Evolutionary conservation across 2,329 filamentous ascomycete species (phyloP).

Genomic region (Claviceps pusilla): DNA sequence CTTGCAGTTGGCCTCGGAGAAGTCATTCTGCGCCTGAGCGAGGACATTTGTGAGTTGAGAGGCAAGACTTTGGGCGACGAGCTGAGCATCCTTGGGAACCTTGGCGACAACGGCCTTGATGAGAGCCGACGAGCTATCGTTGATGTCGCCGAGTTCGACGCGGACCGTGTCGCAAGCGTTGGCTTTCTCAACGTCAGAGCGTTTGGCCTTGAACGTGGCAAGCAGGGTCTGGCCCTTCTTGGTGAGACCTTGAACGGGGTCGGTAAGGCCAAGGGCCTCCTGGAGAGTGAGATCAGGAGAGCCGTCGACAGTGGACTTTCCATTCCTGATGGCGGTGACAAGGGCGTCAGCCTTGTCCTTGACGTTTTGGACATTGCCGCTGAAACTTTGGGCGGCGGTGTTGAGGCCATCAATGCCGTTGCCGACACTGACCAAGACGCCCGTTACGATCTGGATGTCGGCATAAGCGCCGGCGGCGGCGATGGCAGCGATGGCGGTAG

Average conservation of each 20-base stretch:
- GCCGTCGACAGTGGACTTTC: constrained; percentile 7
- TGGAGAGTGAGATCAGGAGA: constrained; percentile 6
- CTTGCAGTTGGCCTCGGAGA: constrained; percentile 17
- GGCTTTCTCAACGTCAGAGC: constrained; percentile 14
- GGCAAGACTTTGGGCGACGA: constrained; percentile 14
- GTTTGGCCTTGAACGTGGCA: constrained; percentile 13
- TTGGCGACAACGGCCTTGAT: constrained; percentile 17
- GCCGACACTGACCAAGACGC: constrained; percentile 5
- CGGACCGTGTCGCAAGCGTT: constrained; percentile 14
- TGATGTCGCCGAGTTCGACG: constrained; percentile 12
- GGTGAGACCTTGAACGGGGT: constrained; percentile 11
- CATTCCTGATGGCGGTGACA: constrained; percentile 8
- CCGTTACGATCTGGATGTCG: constrained; percentile 6
- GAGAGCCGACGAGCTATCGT: constrained; percentile 12
- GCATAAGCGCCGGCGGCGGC: constrained; percentile 7
- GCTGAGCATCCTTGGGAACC: constrained; percentile 15
- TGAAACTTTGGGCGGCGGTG: constrained; percentile 12
- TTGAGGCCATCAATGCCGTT: constrained; percentile 9
- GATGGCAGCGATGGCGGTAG: constrained; percentile 5
- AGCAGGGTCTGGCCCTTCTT: constrained; percentile 12
- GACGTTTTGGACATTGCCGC: constrained; percentile 9
- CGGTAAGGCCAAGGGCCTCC: constrained; percentile 8
- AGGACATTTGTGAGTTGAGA: constrained; percentile 12
- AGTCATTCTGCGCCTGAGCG: constrained; percentile 11
- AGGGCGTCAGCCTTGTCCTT: constrained; percentile 11